phyloP scores from a whole-genome alignment of 352 stramenopile genomes.

The Globisporangium nunn region DNA sequence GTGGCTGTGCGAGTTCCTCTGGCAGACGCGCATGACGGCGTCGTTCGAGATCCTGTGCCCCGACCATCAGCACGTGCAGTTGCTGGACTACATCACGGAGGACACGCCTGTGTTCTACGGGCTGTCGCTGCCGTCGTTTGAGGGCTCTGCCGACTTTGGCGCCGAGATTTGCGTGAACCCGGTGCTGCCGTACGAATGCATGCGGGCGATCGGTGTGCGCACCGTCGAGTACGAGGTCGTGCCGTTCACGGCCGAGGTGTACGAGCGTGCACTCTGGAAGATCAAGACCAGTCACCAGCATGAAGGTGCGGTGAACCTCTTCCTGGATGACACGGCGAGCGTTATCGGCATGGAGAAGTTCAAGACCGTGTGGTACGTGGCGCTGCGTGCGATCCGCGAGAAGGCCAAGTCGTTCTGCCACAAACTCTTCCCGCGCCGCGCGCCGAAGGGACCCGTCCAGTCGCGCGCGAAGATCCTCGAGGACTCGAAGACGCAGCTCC shows the following conservation, averaged over 20 bases:
- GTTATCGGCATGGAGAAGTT: conserved; percentile 84
- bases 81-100: conserved; percentile 52
- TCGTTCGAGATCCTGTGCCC: conserved; percentile 77
- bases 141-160: conserved; percentile 17
- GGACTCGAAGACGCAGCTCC: conserved; percentile 23
- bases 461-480: conserved; percentile 14
- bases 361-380: conserved; percentile 84
- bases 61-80: conserved; percentile 70
- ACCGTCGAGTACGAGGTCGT: conserved; percentile 58
- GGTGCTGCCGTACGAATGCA: conserved; percentile 55
- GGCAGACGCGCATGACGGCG: conserved; percentile 62
- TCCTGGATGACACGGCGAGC: conserved; percentile 39
- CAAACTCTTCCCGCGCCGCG: conserved; percentile 23
- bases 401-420: conserved; percentile 65
- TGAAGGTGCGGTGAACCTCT: conserved; percentile 70
- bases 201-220: conserved; percentile 40
- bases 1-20: conserved; percentile 68
- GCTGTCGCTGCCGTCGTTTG: conserved; percentile 41
- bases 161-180: conserved; percentile 75
- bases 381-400: conserved; percentile 80
- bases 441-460: conserved; percentile 8
- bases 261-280: conserved; percentile 26
- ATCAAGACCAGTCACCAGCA: conserved; percentile 54
- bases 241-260: conserved; percentile 23
- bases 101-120: conserved; percentile 82